A percentile compares a stretch with the other conserved stretches of the same genome.
phyloP scores from a whole-genome alignment of 352 stramenopile genomes.

The Pythium grandisporangium region DNA sequence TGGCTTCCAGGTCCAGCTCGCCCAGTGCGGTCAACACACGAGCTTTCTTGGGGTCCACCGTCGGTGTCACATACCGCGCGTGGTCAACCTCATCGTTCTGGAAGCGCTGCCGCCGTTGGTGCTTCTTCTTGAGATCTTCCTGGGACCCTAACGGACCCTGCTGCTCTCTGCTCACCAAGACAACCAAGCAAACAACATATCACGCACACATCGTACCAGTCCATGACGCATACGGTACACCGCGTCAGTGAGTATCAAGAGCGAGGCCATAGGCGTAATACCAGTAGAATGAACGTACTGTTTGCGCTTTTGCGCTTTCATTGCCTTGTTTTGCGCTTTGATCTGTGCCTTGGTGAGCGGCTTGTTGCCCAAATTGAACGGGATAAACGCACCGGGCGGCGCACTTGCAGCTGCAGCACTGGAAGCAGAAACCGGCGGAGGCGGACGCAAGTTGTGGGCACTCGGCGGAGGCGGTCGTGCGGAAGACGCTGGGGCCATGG shows the following conservation, averaged over 20 bases:
- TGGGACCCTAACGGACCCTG: too few relatives aligned
- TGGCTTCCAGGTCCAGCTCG: slow-evolving; percentile 77
- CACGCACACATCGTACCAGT: too few relatives aligned
- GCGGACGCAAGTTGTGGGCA: slow-evolving; percentile 2
- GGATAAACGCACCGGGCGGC: slow-evolving; percentile 26
- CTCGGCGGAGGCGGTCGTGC: slow-evolving; percentile 1
- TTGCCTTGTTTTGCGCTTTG: slow-evolving; percentile 13
- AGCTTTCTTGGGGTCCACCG: slow-evolving; percentile 58
- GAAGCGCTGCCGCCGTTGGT: slow-evolving; percentile 69
- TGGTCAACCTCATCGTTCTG: slow-evolving; percentile 61
- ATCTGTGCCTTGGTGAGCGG: too few relatives aligned
- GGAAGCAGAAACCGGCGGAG: slow-evolving; percentile 13
- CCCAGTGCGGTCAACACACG: slow-evolving; percentile 70
- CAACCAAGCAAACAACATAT: not conserved
- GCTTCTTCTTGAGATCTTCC: slow-evolving; percentile 56
- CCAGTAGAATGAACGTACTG: slow-evolving; percentile 16
- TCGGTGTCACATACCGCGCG: slow-evolving; percentile 49
- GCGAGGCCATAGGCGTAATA: not conserved
- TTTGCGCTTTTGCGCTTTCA: slow-evolving; percentile 71
- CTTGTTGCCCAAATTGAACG: too few relatives aligned
- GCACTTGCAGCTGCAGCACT: slow-evolving; percentile 14
- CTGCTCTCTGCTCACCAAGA: too few relatives aligned
- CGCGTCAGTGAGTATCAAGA: too few relatives aligned
- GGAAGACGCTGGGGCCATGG: slow-evolving; percentile 1
- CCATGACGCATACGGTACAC: too few relatives aligned